A percentile compares a stretch with the other conserved stretches of the same genome.
These are phyloP conservation scores for Phytopythium sindhum DNA, from an alignment of 352 stramenopile species.

Conservation along the genomic window DNA sequence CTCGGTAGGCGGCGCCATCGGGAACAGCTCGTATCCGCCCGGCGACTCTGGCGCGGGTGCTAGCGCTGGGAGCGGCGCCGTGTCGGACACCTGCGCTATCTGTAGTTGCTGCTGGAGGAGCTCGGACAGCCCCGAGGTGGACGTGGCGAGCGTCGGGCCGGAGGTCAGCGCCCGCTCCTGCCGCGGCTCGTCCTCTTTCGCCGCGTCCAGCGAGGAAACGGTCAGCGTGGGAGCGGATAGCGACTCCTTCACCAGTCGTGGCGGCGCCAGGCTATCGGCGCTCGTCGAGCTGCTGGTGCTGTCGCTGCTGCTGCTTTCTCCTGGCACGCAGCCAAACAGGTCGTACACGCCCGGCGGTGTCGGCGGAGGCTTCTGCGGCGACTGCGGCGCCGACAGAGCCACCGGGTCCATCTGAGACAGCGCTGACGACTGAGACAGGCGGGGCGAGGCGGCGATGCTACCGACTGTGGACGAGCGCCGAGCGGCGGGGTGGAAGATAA, in stretches of 20 bases:
- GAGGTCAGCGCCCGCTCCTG: conserved; percentile 4
- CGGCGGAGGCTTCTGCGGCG: neutral
- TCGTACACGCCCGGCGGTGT: conserved; percentile 6
- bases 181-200: conserved; percentile 4
- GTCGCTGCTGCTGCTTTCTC: neutral
- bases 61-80: neutral
- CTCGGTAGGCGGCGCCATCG: conserved; percentile 17
- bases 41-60: conserved; percentile 16
- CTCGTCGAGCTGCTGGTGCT: neutral
- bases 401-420: neutral
- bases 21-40: conserved; percentile 41
- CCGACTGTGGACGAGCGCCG: neutral
- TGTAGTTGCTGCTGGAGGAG: conserved; percentile 5
- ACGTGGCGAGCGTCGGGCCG: conserved; percentile 1
- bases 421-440: neutral
- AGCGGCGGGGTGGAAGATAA: neutral
- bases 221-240: neutral
- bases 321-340: conserved; percentile 1
- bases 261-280: neutral
- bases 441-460: neutral
- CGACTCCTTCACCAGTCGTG: neutral
- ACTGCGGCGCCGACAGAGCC: neutral
- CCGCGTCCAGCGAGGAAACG: neutral
- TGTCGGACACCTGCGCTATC: conserved; percentile 3
- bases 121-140: conserved; percentile 2